Evolutionary conservation across 1,139 yeast species (phyloP).

Genomic region (Taiozyma sp.): DNA sequence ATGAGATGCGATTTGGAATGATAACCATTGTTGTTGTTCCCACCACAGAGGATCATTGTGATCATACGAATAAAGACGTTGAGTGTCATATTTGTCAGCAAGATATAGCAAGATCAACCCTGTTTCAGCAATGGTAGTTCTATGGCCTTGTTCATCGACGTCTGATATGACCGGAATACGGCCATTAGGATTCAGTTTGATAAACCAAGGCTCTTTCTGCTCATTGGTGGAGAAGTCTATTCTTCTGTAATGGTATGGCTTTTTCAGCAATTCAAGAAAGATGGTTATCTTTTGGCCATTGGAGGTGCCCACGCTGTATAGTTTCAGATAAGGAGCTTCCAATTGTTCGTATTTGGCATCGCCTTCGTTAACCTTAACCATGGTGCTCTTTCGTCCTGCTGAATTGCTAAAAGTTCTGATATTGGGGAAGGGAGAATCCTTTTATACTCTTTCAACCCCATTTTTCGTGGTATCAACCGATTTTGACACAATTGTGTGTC

Average conservation of each 20-base stretch:
- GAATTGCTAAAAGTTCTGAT: neutral
- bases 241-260: conserved; percentile 40
- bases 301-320: conserved; percentile 31
- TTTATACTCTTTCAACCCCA: neutral
- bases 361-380: conserved; percentile 19
- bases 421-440: neutral
- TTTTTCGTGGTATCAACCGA: neutral
- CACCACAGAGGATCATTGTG: conserved; percentile 42
- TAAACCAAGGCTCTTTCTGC: conserved; percentile 50
- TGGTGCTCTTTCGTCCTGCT: neutral
- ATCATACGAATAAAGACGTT: conserved; percentile 41
- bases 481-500: neutral
- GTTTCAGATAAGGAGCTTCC: conserved; percentile 34
- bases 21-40: conserved; percentile 44
- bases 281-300: conserved; percentile 51
- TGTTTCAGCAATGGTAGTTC: conserved; percentile 41
- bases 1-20: conserved; percentile 53
- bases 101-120: conserved; percentile 54
- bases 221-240: conserved; percentile 36
- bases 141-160: conserved; percentile 36
- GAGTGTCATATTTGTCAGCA: conserved; percentile 52
- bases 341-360: conserved; percentile 28
- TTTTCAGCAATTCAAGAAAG: conserved; percentile 40
- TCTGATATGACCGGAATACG: conserved; percentile 54
- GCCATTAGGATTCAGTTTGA: conserved; percentile 54